phyloP scores from a whole-genome alignment of 2,329 filamentous ascomycete species.

The Pleomassaria siparia region DNA sequence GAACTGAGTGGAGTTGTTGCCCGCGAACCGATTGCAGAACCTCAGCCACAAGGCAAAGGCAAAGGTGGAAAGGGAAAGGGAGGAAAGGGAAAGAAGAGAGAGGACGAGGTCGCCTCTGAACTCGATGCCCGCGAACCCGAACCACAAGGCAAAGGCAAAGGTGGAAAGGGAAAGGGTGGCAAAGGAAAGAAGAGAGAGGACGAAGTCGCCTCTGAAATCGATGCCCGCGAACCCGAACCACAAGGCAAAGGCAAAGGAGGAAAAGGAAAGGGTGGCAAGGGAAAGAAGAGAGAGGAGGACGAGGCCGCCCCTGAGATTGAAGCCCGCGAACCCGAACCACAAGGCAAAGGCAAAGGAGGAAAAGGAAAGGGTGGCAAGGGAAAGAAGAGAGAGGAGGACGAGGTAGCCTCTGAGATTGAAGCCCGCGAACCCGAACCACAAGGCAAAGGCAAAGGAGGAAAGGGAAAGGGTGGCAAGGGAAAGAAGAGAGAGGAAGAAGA shows the following conservation, averaged over 20 bases:
- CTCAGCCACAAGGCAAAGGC: background rate
- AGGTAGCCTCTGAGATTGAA: no score
- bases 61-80: no score
- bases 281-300: conserved; percentile 3
- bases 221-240: background rate
- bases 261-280: background rate
- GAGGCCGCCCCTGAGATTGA: background rate
- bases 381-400: no score
- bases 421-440: no score
- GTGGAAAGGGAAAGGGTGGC: background rate
- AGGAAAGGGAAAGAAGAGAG: conserved; percentile 3
- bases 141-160: background rate
- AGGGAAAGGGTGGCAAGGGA: no score
- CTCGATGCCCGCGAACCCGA: background rate
- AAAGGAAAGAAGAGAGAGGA: conserved; percentile 2
- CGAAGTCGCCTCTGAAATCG: background rate
- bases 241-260: background rate
- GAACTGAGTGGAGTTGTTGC: no score
- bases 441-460: no score
- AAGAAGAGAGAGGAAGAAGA: no score
- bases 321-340: background rate
- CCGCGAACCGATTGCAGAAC: no score
- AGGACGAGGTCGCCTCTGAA: background rate
- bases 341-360: background rate
- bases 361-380: background rate